A percentile compares a stretch with the other conserved stretches of the same genome.
These are phyloP conservation scores for Aspergillus jensenii DNA, from an alignment of 2,329 filamentous ascomycete species.

Conservation along the genomic window DNA sequence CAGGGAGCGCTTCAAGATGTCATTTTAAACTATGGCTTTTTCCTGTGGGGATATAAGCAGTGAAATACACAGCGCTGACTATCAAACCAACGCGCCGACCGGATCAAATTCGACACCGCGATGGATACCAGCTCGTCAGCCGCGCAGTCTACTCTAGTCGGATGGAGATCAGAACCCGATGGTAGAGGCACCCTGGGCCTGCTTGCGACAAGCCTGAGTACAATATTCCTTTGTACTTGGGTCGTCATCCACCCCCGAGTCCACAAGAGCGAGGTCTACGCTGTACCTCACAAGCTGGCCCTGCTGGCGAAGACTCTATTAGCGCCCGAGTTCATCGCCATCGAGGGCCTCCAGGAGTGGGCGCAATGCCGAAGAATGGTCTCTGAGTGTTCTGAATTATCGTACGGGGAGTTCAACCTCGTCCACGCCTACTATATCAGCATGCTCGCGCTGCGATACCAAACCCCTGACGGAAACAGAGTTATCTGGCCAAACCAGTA, in stretches of 20 bases:
- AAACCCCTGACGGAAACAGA: neutral
- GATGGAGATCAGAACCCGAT: neutral
- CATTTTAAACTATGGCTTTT: no score
- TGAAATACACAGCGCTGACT: no score
- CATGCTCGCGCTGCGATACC: constrained; percentile 6
- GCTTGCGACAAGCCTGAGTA: neutral
- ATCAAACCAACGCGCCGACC: no score
- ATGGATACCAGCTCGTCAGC: no score
- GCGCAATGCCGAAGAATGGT: constrained; percentile 4
- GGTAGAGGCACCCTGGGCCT: constrained; percentile 4
- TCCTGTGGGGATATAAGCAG: no score
- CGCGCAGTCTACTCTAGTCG: neutral
- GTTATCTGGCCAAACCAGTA: constrained; percentile 8
- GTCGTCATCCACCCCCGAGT: constrained; percentile 8
- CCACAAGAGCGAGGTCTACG: neutral
- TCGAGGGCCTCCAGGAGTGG: constrained; percentile 9
- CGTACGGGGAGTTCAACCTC: neutral
- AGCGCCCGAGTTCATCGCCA: constrained; percentile 8
- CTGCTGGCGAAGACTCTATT: constrained; percentile 4
- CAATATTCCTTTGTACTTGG: constrained; percentile 9
- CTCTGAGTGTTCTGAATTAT: neutral
- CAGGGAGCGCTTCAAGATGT: no score
- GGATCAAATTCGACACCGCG: no score
- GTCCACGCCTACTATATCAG: constrained; percentile 6
- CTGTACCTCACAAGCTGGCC: constrained; percentile 5